phyloP scores from a whole-genome alignment of 2,329 filamentous ascomycete species.

The Zasmidium cellare region DNA sequence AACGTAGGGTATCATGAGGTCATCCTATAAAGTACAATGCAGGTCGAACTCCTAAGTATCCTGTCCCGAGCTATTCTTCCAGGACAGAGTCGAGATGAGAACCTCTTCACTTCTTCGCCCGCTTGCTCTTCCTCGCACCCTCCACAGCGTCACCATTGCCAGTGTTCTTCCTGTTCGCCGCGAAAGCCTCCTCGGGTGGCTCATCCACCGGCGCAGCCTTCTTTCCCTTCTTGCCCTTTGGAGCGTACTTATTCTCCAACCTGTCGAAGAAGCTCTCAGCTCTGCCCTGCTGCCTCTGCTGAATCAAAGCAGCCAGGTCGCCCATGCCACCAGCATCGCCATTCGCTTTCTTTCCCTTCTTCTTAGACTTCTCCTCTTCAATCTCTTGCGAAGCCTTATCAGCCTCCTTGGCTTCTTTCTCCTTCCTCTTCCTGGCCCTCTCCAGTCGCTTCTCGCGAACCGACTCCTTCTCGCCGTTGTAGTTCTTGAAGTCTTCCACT shows the following conservation, averaged over 20 bases:
- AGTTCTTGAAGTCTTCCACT: constrained; percentile 66
- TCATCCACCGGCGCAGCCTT: constrained; percentile 55
- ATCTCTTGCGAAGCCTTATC: constrained; percentile 71
- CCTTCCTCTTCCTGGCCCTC: constrained; percentile 63
- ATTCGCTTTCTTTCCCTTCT: constrained; percentile 46
- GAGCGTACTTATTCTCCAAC: constrained; percentile 73
- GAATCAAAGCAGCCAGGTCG: constrained; percentile 73
- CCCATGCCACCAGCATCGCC: constrained; percentile 47
- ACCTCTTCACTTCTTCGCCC: constrained; percentile 17
- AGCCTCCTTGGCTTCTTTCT: constrained; percentile 66
- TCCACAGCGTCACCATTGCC: constrained; percentile 5
- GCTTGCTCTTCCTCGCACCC: constrained; percentile 22
- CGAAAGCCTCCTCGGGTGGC: constrained; percentile 65
- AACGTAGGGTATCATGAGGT: not conserved
- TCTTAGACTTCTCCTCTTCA: constrained; percentile 71
- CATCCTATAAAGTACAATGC: not conserved
- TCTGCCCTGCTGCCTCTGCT: constrained; percentile 66
- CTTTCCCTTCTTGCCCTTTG: constrained; percentile 49
- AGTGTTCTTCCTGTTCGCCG: constrained; percentile 38
- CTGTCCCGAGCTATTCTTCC: not conserved
- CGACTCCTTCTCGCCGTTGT: constrained; percentile 66
- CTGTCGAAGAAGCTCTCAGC: constrained; percentile 65
- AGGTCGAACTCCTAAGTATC: not conserved
- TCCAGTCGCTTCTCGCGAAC: constrained; percentile 48
- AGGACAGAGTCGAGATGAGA: not conserved